Evolutionary conservation across 805 yeast genomes (phyloP).

Genomic region (Blastobotrys terrestris): DNA sequence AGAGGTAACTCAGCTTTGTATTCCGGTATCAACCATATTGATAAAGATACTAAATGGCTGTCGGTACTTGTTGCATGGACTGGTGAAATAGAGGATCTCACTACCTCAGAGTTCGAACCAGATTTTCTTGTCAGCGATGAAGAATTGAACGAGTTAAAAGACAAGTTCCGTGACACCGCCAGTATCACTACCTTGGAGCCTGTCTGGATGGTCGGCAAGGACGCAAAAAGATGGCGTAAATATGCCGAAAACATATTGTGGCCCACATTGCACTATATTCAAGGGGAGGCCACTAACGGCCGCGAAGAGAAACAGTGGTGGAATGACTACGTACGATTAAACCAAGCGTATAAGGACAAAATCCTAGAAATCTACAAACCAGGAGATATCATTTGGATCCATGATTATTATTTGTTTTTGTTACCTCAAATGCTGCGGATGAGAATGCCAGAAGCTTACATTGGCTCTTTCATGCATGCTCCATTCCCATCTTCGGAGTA

Average conservation of each 20-base stretch:
- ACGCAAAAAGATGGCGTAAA: conserved; percentile 76
- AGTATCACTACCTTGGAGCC: conserved; percentile 49
- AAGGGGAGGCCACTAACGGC: conserved; percentile 66
- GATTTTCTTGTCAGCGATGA: conserved; percentile 9
- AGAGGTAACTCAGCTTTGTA: conserved; percentile 84
- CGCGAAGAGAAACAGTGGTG: conserved; percentile 72
- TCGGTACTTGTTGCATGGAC: conserved; percentile 92
- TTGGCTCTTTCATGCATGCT: conserved; percentile 76
- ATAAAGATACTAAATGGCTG: conserved; percentile 70
- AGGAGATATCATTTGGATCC: conserved; percentile 91
- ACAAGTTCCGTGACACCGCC: not conserved
- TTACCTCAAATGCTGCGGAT: conserved; percentile 79
- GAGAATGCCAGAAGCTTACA: conserved; percentile 64
- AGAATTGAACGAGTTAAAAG: not conserved
- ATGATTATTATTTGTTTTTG: conserved; percentile 78
- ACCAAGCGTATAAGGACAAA: conserved; percentile 82
- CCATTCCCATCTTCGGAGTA: conserved; percentile 97
- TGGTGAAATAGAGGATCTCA: conserved; percentile 56
- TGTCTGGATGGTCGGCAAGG: conserved; percentile 77
- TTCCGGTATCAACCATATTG: conserved; percentile 63
- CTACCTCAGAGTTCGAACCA: not conserved
- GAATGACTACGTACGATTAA: conserved; percentile 82
- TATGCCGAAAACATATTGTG: conserved; percentile 88
- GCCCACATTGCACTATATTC: conserved; percentile 94
- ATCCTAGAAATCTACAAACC: conserved; percentile 67